Evolutionary conservation across 495 filamentous ascomycete species (phyloP).

Genomic region (Acidomyces sp.): DNA sequence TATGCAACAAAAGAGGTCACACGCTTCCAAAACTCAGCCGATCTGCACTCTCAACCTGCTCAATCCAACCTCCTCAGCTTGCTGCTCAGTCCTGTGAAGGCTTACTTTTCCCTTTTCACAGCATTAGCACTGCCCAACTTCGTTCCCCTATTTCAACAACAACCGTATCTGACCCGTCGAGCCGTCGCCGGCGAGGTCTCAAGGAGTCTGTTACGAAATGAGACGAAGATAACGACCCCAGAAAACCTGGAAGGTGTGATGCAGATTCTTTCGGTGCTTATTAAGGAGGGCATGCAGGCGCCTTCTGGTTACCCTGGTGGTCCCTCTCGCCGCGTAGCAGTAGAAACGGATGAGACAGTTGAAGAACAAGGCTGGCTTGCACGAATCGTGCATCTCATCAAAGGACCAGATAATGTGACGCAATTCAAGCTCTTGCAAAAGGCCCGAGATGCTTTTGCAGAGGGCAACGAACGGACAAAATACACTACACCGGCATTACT

Average conservation of each 20-base stretch:
- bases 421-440: slow-evolving; percentile 84
- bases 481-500: slow-evolving; percentile 89
- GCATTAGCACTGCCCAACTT: slow-evolving; percentile 83
- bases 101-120: slow-evolving; percentile 87
- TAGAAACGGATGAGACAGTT: slow-evolving; percentile 85
- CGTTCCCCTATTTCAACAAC: slow-evolving; percentile 73
- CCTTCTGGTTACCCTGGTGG: slow-evolving; percentile 71
- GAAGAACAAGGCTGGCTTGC: slow-evolving; percentile 97
- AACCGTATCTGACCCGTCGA: slow-evolving; percentile 85
- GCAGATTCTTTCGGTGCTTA: slow-evolving; percentile 73
- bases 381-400: slow-evolving; percentile 75
- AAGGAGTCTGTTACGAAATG: slow-evolving; percentile 62
- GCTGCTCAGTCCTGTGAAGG: slow-evolving; percentile 73
- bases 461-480: slow-evolving; percentile 88
- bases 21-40: slow-evolving; percentile 83
- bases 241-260: slow-evolving; percentile 80
- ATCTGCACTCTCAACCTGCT: slow-evolving; percentile 74
- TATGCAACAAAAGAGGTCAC: slow-evolving; percentile 81
- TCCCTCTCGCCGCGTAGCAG: slow-evolving; percentile 48
- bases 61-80: slow-evolving; percentile 83
- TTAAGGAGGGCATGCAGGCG: slow-evolving; percentile 82
- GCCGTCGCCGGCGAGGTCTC: slow-evolving; percentile 82
- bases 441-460: slow-evolving; percentile 72
- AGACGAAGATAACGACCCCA: slow-evolving; percentile 59
- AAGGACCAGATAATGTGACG: slow-evolving; percentile 73